Conservation (phyloP, 2,329 filamentous ascomycete genomes). For the Diaporthe batatas region DNA sequence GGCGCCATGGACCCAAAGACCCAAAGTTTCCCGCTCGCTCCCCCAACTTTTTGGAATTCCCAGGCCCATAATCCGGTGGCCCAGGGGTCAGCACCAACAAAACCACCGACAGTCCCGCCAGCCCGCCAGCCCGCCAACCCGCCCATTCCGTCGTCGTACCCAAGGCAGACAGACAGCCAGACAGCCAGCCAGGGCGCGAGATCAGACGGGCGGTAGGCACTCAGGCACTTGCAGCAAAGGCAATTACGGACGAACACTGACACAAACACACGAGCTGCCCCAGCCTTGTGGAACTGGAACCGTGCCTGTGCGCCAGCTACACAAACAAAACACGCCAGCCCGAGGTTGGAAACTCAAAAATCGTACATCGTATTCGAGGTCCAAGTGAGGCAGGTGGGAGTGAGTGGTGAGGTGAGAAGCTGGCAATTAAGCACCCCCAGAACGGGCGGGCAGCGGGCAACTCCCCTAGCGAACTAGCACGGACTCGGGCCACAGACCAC, state of each 20-base stretch:
- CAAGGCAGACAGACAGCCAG: background rate
- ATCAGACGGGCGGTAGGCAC: slow-evolving; percentile 17
- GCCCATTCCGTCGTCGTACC: slow-evolving; percentile 5
- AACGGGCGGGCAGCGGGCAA: slow-evolving; percentile 20
- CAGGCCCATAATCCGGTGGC: slow-evolving; percentile 18
- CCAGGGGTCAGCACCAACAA: slow-evolving; percentile 24
- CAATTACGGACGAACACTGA: slow-evolving; percentile 7
- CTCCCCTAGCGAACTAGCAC: slow-evolving; percentile 1
- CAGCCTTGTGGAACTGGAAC: background rate
- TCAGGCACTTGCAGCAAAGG: background rate
- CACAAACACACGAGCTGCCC: background rate
- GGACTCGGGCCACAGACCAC: slow-evolving; percentile 3
- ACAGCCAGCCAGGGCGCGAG: background rate
- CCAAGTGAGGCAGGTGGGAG: background rate
- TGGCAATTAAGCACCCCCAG: background rate
- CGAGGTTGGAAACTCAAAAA: background rate
- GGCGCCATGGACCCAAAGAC: background rate
- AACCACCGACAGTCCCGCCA: slow-evolving; percentile 20
- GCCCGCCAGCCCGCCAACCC: no score
- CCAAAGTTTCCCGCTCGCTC: slow-evolving; percentile 31
- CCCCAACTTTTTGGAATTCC: slow-evolving; percentile 20
- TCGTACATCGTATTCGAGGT: background rate
- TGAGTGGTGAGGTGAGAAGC: background rate
- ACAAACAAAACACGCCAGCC: background rate
- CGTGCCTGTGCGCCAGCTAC: background rate